Evolutionary conservation across 129 eudicot species (phyloP), one percentile per base, ranked within the genome.

Genomic region (Centrapalus pauciflorus): DNA sequence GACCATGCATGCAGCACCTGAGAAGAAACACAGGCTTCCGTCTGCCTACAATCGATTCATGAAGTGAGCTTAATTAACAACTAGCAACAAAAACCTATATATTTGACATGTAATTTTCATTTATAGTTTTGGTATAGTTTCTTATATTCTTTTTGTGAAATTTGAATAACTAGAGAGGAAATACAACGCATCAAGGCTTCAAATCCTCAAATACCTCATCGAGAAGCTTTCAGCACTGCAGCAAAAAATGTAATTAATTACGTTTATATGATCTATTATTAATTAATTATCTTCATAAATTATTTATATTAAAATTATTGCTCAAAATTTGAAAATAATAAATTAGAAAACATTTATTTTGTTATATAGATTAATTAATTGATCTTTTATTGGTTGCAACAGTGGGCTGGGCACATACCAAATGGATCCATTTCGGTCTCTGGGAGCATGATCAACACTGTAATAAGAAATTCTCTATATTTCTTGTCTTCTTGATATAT

Each of bases 171-270:
- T 51, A 87, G 98, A 80, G 98, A 93, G 84, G 98, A 93, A 83
- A 93, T 93, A 61, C 96, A 88, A 77, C 91, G 98, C 56, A 88
- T 93, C 75, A 93, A 93, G 80, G 83, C 95, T 34, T 89, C 95
- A 5, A 93, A 93, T 69, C 98, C 98, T 46, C 91, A 86, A 76
- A 93, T 93, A 69, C 95, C 96, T 33, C 98, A 93, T 32, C 77
- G 98, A 51, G 98, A 93, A 77, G 98, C 98, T 63, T 93, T 93
- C 70, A 93, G 98, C 73, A 84, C 98, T 0, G 98, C 98, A 24
- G 96, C 98, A 3, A 93, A 93, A 81, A 93, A 88, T 84, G 98
- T 93, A 77, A 71, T 73, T 93, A 77, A 71, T 73, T 41, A 9
- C 17, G 2, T 19, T 25, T 49, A 8, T 49, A 33, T 61, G 29